Evolutionary conservation across 2,329 filamentous ascomycete genomes (phyloP).

Genomic region (Mycogone perniciosa): DNA sequence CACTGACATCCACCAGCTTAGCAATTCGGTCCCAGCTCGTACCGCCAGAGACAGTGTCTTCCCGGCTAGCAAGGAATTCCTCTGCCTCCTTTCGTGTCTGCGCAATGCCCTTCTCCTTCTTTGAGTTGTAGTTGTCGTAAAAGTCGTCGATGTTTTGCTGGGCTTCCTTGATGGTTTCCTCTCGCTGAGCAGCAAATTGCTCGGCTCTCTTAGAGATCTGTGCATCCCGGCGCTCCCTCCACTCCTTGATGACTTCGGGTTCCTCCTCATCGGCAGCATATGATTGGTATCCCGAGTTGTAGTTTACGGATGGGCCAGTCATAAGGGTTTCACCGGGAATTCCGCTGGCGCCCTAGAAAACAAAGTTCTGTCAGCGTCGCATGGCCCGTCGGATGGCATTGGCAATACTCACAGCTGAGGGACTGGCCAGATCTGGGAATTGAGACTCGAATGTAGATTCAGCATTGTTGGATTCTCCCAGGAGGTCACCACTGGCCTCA

Average conservation of each 20-base stretch:
- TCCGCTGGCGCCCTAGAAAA: slow-evolving; percentile 24
- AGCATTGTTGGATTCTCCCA: slow-evolving; percentile 57
- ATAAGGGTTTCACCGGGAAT: slow-evolving; percentile 41
- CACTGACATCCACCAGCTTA: slow-evolving; percentile 94
- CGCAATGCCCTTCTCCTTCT: slow-evolving; percentile 87
- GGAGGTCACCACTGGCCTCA: slow-evolving; percentile 62
- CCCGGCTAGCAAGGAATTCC: slow-evolving; percentile 79
- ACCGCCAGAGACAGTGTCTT: slow-evolving; percentile 89
- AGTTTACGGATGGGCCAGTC: slow-evolving; percentile 62
- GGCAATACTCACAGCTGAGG: slow-evolving; percentile 27
- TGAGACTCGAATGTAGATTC: slow-evolving; percentile 69
- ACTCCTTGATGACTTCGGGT: slow-evolving; percentile 81
- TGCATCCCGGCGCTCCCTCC: slow-evolving; percentile 84
- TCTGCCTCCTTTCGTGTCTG: slow-evolving; percentile 90
- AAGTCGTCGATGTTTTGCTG: slow-evolving; percentile 96
- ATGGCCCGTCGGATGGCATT: not conserved
- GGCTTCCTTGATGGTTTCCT: slow-evolving; percentile 80
- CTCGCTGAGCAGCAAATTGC: slow-evolving; percentile 74
- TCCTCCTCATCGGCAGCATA: slow-evolving; percentile 67
- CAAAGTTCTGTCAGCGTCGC: slow-evolving; percentile 4
- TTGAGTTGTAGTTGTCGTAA: slow-evolving; percentile 98
- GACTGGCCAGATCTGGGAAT: slow-evolving; percentile 68
- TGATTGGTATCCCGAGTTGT: slow-evolving; percentile 56
- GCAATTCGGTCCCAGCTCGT: slow-evolving; percentile 98
- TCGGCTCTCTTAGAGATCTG: slow-evolving; percentile 78